Conservation (phyloP, 805 yeast species). For the Isabelozyma heimii region DNA sequence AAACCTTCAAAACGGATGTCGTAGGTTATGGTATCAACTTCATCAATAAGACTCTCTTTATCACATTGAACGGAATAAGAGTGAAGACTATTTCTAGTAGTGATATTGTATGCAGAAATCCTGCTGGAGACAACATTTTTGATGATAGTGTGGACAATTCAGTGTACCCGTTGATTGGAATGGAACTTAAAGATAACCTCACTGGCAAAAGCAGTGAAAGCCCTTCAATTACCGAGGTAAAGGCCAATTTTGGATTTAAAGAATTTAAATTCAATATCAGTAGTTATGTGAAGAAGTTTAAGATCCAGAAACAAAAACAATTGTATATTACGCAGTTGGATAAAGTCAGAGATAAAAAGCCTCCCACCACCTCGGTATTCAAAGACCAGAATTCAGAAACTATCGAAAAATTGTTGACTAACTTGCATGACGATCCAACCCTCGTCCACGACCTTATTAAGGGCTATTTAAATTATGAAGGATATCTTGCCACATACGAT, state of each 20-base stretch:
- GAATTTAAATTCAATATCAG: constrained; percentile 63
- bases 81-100: constrained; percentile 22
- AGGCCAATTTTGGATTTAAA: constrained; percentile 54
- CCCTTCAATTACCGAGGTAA: constrained; percentile 24
- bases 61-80: constrained; percentile 76
- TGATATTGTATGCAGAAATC: constrained; percentile 18
- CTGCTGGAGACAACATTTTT: constrained; percentile 19
- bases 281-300: constrained; percentile 48
- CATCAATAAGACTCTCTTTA: constrained; percentile 59
- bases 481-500: constrained; percentile 32
- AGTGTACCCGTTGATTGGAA: constrained; percentile 33
- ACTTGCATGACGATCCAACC: constrained; percentile 23
- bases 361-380: neutral
- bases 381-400: constrained; percentile 4
- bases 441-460: constrained; percentile 30
- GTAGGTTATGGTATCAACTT: constrained; percentile 86
- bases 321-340: constrained; percentile 17
- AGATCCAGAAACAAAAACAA: constrained; percentile 23
- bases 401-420: constrained; percentile 12
- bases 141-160: constrained; percentile 25
- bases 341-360: constrained; percentile 10
- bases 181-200: constrained; percentile 32
- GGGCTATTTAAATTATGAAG: constrained; percentile 40
- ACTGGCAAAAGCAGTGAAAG: constrained; percentile 15
- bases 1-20: constrained; percentile 42